Conservation (phyloP, 805 yeast species). For the Isabelozyma pseudorhagii region DNA sequence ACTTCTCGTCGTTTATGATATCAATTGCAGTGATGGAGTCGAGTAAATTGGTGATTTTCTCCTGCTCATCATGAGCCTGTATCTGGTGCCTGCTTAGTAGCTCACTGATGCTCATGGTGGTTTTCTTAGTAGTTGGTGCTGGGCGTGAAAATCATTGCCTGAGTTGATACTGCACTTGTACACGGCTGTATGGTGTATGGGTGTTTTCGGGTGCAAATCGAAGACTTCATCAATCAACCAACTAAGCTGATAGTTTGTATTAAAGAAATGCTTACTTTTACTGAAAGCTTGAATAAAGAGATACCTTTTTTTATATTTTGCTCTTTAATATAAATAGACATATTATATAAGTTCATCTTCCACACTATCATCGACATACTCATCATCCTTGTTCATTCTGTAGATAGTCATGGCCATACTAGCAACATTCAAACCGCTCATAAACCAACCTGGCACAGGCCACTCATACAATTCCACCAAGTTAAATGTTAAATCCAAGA, state of each 20-base stretch:
- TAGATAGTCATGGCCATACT: constrained; percentile 47
- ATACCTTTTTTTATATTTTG: background rate
- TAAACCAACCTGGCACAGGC: constrained; percentile 39
- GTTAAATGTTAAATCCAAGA: constrained; percentile 38
- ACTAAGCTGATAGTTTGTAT: no score
- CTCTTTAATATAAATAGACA: background rate
- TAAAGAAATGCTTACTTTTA: no score
- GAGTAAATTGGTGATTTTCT: constrained; percentile 2
- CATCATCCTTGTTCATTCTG: constrained; percentile 49
- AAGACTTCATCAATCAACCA: no score
- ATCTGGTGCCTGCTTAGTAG: background rate
- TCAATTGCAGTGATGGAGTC: constrained; percentile 9
- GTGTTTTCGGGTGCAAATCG: no score
- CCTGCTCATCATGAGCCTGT: no score
- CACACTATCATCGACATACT: constrained; percentile 41
- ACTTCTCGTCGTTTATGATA: constrained; percentile 15
- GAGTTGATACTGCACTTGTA: no score
- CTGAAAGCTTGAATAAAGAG: no score
- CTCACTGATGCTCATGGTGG: background rate
- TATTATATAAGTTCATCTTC: constrained; percentile 35
- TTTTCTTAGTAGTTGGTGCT: background rate
- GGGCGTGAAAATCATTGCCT: background rate
- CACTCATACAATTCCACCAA: constrained; percentile 34
- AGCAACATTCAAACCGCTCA: constrained; percentile 37
- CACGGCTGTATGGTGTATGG: no score